Evolutionary conservation across 2,329 filamentous ascomycete genomes (phyloP).

Genomic region (Neocucurbitaria cava): DNA sequence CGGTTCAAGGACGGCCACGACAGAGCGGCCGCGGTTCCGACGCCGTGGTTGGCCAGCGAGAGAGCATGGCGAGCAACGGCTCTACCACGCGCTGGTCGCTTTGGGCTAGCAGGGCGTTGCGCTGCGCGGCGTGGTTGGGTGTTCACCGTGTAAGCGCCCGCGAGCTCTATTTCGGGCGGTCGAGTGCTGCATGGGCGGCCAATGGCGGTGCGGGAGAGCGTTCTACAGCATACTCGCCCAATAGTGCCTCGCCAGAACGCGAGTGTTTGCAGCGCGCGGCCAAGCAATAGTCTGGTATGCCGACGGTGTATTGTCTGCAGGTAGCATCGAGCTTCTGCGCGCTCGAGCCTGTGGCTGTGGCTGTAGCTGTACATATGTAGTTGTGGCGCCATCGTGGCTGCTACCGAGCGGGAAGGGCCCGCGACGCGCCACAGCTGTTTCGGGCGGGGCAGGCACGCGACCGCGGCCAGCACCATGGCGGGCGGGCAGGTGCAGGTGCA

Average conservation of each 20-base stretch:
- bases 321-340: neutral
- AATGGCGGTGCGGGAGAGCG: constrained; percentile 28
- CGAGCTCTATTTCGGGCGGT: constrained; percentile 40
- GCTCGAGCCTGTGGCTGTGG: constrained; percentile 12
- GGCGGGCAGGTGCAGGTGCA: neutral
- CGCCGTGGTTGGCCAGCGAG: constrained; percentile 37
- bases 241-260: constrained; percentile 23
- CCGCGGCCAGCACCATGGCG: neutral
- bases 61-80: constrained; percentile 21
- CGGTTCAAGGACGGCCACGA: constrained; percentile 47
- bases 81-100: constrained; percentile 25
- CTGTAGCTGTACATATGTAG: too few relatives aligned
- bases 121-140: constrained; percentile 39
- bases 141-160: constrained; percentile 41
- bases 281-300: too few relatives aligned
- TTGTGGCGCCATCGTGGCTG: too few relatives aligned
- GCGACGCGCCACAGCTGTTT: constrained; percentile 1
- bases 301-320: constrained; percentile 12
- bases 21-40: constrained; percentile 28
- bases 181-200: constrained; percentile 25
- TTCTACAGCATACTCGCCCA: constrained; percentile 38
- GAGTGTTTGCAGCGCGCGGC: constrained; percentile 1
- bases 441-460: neutral
- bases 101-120: constrained; percentile 32
- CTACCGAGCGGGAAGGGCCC: neutral